These are phyloP conservation scores for Lepidium didymum DNA, from an alignment of 345 rosid species.

Conservation along the genomic window DNA sequence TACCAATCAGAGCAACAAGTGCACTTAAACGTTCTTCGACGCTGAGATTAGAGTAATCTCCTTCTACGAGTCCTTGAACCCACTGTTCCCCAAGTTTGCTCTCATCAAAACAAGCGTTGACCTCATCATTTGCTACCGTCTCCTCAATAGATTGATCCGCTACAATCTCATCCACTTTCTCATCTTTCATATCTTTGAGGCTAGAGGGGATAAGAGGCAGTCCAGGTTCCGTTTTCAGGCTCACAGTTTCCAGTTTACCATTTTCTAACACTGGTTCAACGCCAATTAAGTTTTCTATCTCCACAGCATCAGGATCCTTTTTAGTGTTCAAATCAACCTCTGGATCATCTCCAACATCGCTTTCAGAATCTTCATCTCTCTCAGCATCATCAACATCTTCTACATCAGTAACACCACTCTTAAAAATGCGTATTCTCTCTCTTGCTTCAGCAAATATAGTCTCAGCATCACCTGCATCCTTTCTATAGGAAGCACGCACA, in stretches of 20 bases:
- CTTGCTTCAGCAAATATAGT: conserved; percentile 70
- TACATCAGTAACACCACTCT: conserved; percentile 50
- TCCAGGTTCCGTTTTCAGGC: conserved; percentile 28
- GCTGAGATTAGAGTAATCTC: conserved; percentile 65
- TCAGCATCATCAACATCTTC: conserved; percentile 88
- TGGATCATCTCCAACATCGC: conserved; percentile 69
- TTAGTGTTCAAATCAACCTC: conserved; percentile 50
- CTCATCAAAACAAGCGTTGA: conserved; percentile 48
- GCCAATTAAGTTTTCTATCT: conserved; percentile 11
- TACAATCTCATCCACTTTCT: conserved; percentile 12
- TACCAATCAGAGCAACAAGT: conserved; percentile 62
- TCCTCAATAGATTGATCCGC: conserved; percentile 20
- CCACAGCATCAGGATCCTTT: conserved; percentile 29
- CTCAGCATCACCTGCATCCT: conserved; percentile 63
- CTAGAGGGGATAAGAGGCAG: conserved; percentile 30
- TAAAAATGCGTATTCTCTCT: conserved; percentile 60
- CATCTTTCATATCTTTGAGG: conserved; percentile 26
- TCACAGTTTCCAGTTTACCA: conserved; percentile 28
- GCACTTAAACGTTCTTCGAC: conserved; percentile 80
- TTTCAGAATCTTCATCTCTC: conserved; percentile 84
- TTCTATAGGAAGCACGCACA: conserved; percentile 74
- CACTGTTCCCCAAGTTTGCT: conserved; percentile 66
- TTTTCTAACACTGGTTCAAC: conserved; percentile 26
- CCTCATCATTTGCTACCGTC: conserved; percentile 19
- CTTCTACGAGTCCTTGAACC: conserved; percentile 84